A percentile compares a stretch with the other conserved stretches of the same genome.
Conservation (phyloP, 106 monocot species). For the Dendrobium chrysotoxum region DNA sequence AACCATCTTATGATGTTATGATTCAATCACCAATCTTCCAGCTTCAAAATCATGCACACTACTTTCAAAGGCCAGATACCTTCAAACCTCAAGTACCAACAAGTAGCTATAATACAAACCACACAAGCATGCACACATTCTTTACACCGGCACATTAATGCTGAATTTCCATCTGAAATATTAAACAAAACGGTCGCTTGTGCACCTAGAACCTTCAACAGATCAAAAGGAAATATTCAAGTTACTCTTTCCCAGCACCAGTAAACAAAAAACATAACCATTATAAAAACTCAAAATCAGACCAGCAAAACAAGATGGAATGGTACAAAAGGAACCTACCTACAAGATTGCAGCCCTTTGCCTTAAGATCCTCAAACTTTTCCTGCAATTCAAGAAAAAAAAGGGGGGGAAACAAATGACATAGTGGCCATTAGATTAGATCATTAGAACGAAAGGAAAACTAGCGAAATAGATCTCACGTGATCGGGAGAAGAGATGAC, state of each 20-base stretch:
- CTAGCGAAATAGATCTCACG: slow-evolving; percentile 21
- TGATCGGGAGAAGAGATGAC: slow-evolving; percentile 79
- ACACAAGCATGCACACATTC: background rate
- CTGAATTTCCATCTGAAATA: background rate
- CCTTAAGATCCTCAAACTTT: slow-evolving; percentile 77
- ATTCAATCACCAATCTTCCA: background rate
- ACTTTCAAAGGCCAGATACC: background rate
- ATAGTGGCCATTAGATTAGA: background rate
- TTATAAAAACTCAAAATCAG: background rate
- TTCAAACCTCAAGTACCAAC: background rate
- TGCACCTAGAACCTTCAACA: no score
- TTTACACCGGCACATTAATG: background rate
- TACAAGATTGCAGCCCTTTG: slow-evolving; percentile 80
- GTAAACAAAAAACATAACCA: background rate
- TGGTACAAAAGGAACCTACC: slow-evolving; percentile 23
- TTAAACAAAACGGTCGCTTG: background rate
- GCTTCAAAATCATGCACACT: background rate
- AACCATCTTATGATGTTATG: background rate
- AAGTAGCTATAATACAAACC: background rate
- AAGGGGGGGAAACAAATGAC: background rate
- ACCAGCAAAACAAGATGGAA: background rate
- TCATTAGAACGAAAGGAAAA: no score
- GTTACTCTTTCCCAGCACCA: no score
- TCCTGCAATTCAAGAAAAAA: slow-evolving; percentile 37
- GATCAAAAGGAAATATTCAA: no score